A percentile compares a stretch with the other conserved stretches of the same genome.
phyloP scores from a whole-genome alignment of 2,329 filamentous ascomycete genomes.

The Epichloe glyceriae region DNA sequence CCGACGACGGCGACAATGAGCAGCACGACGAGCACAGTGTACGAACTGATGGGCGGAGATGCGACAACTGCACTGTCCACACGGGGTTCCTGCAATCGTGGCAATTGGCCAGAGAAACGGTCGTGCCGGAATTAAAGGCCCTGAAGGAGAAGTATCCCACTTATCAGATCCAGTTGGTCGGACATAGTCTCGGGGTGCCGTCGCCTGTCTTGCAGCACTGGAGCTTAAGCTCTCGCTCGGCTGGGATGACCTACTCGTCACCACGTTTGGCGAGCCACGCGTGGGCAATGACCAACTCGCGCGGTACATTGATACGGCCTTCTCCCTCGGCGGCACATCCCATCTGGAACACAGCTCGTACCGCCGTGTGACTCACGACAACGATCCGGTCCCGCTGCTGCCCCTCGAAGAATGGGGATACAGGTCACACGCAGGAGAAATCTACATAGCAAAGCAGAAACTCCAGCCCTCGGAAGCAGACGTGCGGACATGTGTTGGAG shows the following conservation, averaged over 20 bases:
- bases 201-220: constrained; percentile 74
- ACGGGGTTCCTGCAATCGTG: constrained; percentile 80
- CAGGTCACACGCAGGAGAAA: constrained; percentile 69
- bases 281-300: constrained; percentile 46
- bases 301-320: constrained; percentile 40
- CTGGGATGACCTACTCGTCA: constrained; percentile 61
- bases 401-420: constrained; percentile 86
- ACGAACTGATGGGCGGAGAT: constrained; percentile 34
- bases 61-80: constrained; percentile 83
- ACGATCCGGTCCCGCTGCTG: constrained; percentile 80
- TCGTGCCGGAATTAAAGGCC: constrained; percentile 54
- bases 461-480: constrained; percentile 58
- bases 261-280: constrained; percentile 84
- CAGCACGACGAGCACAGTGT: background rate
- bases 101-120: constrained; percentile 55
- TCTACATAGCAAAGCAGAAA: constrained; percentile 63
- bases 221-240: constrained; percentile 64
- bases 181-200: constrained; percentile 89
- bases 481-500: constrained; percentile 57
- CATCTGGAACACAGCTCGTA: constrained; percentile 34
- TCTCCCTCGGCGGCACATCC: constrained; percentile 26
- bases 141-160: constrained; percentile 49
- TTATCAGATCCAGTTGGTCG: constrained; percentile 67
- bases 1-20: constrained; percentile 26
- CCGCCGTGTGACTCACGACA: constrained; percentile 69